Conservation (phyloP, 164 flowering plant species). For the Malania oleifera region DNA sequence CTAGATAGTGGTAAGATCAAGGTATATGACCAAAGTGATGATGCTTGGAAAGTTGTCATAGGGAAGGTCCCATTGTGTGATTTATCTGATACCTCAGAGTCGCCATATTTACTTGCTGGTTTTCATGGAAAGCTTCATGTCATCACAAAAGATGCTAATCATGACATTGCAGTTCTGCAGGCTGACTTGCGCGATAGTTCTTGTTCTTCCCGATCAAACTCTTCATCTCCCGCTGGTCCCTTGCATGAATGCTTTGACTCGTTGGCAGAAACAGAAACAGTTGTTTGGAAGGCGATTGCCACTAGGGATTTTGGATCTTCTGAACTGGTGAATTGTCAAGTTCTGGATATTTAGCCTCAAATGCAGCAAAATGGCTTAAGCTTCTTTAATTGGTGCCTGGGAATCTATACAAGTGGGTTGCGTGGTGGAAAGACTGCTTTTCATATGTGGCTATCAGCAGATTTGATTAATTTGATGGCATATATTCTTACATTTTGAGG, state of each 20-base stretch:
- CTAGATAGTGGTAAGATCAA: constrained; percentile 70
- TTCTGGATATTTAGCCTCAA: constrained; percentile 12
- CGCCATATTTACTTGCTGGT: constrained; percentile 80
- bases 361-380: background rate
- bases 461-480: too few relatives aligned
- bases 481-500: too few relatives aligned
- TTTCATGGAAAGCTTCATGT: constrained; percentile 79
- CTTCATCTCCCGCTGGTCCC: background rate
- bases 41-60: constrained; percentile 74
- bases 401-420: too few relatives aligned
- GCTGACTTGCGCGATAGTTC: constrained; percentile 11
- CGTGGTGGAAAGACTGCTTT: too few relatives aligned
- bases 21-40: constrained; percentile 66
- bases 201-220: background rate
- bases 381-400: too few relatives aligned
- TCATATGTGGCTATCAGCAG: too few relatives aligned
- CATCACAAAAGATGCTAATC: constrained; percentile 56
- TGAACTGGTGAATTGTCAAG: constrained; percentile 19
- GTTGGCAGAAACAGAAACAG: constrained; percentile 12
- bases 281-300: constrained; percentile 18
- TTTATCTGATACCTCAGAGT: constrained; percentile 52
- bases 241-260: background rate
- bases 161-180: constrained; percentile 33
- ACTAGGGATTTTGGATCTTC: constrained; percentile 9
- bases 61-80: constrained; percentile 66